A percentile compares a stretch with the other conserved stretches of the same genome.
These are phyloP conservation scores for Phytophthora parvispora DNA, from an alignment of 352 stramenopile species.

Conservation along the genomic window DNA sequence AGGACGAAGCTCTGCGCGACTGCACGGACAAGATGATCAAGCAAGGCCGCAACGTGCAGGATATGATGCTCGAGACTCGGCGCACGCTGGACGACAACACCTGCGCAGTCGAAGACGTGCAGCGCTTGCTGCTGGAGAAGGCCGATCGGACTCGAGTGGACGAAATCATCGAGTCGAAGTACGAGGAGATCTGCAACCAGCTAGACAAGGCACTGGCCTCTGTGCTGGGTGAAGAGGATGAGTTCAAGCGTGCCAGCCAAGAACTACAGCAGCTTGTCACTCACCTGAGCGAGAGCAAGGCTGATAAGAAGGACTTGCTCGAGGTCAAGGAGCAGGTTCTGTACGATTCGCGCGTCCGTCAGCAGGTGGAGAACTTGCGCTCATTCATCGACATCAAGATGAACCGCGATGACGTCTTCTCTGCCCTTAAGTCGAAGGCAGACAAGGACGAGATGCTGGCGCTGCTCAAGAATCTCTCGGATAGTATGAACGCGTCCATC, in stretches of 20 bases:
- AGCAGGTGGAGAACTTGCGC: slow-evolving; percentile 88
- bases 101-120: slow-evolving; percentile 86
- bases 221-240: slow-evolving; percentile 89
- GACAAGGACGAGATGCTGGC: slow-evolving; percentile 90
- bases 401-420: slow-evolving; percentile 89
- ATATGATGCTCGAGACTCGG: slow-evolving; percentile 89
- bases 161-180: slow-evolving; percentile 92
- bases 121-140: slow-evolving; percentile 82
- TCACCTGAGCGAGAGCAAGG: slow-evolving; percentile 83
- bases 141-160: slow-evolving; percentile 87
- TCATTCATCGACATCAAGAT: slow-evolving; percentile 93
- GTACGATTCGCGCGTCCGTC: slow-evolving; percentile 87
- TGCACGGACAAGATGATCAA: slow-evolving; percentile 87
- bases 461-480: slow-evolving; percentile 83
- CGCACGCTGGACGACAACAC: slow-evolving; percentile 89
- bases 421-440: slow-evolving; percentile 85
- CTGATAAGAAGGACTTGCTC: slow-evolving; percentile 87
- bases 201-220: slow-evolving; percentile 89
- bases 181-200: slow-evolving; percentile 94
- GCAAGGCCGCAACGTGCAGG: slow-evolving; percentile 83
- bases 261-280: slow-evolving; percentile 88
- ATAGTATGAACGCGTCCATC: slow-evolving; percentile 86
- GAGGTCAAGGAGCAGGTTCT: slow-evolving; percentile 91
- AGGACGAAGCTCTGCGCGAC: slow-evolving; percentile 84
- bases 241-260: slow-evolving; percentile 89